Base-by-base conservation (phyloP, 139 green algal species). In the Chlorella sp. region DNA sequence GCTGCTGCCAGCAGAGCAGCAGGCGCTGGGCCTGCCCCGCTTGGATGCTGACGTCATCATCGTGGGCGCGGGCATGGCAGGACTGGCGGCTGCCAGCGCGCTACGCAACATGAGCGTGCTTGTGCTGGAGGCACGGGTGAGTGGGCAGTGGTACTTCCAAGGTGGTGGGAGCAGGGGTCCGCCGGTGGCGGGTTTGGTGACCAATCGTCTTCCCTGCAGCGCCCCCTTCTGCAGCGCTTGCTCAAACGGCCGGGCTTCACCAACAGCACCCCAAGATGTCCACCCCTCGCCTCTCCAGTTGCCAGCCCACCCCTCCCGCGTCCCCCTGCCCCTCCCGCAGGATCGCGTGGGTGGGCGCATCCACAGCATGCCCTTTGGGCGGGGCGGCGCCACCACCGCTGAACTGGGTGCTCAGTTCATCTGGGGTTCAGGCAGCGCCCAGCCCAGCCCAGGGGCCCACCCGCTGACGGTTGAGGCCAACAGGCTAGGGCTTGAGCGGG, bases 31-130 rank as follows among this genome's bases (percentile, higher is more conserved):
- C 24, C 18, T 57, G 60, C 36, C 75, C 0, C 37, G 19, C 1
- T 71, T 73, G n/a, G 57, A 30, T 34, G 85, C 85, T 11, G 85
- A 89, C 71, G 71, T 89, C 71, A 89, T 89, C 21, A n/a, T 89
- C 0, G n/a, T 89, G 11, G 85, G 85, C 2, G 69, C 71, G 3
- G 85, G 85, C 19, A n/a, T 83, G 18, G 85, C 85, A 7, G 85
- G 85, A 21, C 71, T 89, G n/a, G 26, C 39, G 22, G 85, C 85
- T 1, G 85, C 85, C 1, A 15, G 28, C 14, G 11, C 36, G 19
- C 48, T 89, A 71, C 18, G 9, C 21, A 37, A 57, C n/a, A 57
- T 83, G 85, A n/a, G 71, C 28, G 85, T 89, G 42, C 32, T 83
- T 19, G 42, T 89, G 32, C 85, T 89, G 0, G 85, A 89, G n/a